These are phyloP conservation scores for Nicotiana sylvestris DNA, from an alignment of 257 asterid genomes.

Conservation along the genomic window DNA sequence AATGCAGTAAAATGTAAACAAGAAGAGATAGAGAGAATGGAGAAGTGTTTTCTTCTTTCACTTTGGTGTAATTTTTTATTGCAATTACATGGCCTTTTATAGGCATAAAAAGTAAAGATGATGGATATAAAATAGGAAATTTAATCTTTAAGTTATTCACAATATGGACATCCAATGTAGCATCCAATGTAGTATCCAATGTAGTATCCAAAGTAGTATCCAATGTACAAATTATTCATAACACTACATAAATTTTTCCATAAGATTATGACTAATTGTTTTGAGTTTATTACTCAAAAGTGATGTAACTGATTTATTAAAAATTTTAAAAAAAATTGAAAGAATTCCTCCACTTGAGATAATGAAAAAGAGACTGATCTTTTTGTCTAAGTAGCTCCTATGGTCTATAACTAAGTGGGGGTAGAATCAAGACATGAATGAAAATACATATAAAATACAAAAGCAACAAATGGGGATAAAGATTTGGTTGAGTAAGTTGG, in stretches of 20 bases:
- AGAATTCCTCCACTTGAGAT: not conserved
- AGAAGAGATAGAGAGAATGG: too few relatives aligned
- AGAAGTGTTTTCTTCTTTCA: too few relatives aligned
- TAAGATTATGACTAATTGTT: not conserved
- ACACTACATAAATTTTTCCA: not conserved
- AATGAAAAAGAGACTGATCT: conserved; percentile 11
- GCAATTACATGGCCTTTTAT: too few relatives aligned
- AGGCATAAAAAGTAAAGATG: too few relatives aligned
- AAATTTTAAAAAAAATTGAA: not conserved
- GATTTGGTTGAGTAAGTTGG: conserved; percentile 29
- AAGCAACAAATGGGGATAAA: conserved; percentile 6
- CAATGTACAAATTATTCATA: too few relatives aligned
- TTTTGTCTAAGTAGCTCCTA: not conserved
- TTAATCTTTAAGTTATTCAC: too few relatives aligned
- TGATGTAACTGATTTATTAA: not conserved
- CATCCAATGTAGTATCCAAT: too few relatives aligned
- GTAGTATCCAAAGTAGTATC: too few relatives aligned
- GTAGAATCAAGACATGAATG: not conserved
- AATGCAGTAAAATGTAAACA: too few relatives aligned
- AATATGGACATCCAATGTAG: too few relatives aligned
- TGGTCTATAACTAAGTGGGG: not conserved
- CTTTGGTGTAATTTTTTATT: too few relatives aligned
- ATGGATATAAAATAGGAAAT: too few relatives aligned
- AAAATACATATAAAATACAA: not conserved
- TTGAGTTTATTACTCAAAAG: not conserved